Percentiles rank a stretch among this genome's conserved stretches.
Evolutionary conservation across 495 filamentous ascomycete species (phyloP).

Genomic region (Chaetomium fimeti): DNA sequence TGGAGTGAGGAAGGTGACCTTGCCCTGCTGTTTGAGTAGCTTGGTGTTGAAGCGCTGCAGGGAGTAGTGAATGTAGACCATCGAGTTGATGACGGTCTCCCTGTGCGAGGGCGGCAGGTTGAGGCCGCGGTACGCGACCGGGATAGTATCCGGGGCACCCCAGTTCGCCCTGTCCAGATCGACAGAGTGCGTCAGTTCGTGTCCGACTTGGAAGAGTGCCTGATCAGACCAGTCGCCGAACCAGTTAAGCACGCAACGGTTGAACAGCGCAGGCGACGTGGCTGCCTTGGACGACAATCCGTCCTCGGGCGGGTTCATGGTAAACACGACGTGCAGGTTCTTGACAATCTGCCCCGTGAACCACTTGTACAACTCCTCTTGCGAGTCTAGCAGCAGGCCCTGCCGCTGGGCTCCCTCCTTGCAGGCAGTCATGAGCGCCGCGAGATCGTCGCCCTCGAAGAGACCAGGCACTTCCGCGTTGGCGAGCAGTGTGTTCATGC

Average conservation of each 20-base stretch:
- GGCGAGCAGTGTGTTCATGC: constrained; percentile 97
- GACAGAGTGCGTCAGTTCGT: constrained; percentile 90
- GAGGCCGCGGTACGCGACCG: constrained; percentile 84
- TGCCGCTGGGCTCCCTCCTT: constrained; percentile 97
- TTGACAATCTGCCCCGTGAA: constrained; percentile 99
- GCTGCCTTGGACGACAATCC: constrained; percentile 93
- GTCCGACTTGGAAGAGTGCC: constrained; percentile 95
- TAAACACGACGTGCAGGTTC: constrained; percentile 98
- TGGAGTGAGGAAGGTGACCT: constrained; percentile 87
- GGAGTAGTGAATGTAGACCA: constrained; percentile 98
- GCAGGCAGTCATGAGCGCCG: constrained; percentile 95
- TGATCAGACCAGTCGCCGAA: constrained; percentile 99
- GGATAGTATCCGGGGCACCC: constrained; percentile 83
- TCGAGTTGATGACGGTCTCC: constrained; percentile 88
- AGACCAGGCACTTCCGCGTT: constrained; percentile 98
- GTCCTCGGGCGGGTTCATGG: constrained; percentile 99
- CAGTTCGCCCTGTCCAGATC: constrained; percentile 88
- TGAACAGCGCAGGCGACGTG: constrained; percentile 96
- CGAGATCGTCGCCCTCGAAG: constrained; percentile 96
- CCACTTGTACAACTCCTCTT: constrained; percentile 99
- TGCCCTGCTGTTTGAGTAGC: constrained; percentile 85
- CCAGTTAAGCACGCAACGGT: constrained; percentile 99
- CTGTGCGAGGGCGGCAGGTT: constrained; percentile 81
- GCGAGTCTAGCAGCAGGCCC: constrained; percentile 89
- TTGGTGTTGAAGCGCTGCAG: constrained; percentile 85